Conservation (phyloP, 495 filamentous ascomycete genomes). For the Clohesyomyces aquaticus region DNA sequence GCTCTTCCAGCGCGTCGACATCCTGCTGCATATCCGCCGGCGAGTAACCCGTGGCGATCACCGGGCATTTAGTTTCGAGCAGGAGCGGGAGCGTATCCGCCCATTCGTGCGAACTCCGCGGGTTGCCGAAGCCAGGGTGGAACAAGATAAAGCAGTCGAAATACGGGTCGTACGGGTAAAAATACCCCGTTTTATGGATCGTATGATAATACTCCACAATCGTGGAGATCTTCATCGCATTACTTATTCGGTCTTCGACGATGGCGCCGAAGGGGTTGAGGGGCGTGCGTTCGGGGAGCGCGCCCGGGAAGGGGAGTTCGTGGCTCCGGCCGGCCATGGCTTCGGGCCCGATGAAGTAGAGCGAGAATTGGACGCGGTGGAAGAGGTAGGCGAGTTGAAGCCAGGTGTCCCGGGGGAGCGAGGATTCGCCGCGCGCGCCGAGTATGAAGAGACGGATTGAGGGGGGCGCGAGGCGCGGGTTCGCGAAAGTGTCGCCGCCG, state of each 20-base stretch:
- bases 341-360: constrained; percentile 95
- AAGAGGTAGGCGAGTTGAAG: constrained; percentile 89
- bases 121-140: constrained; percentile 94
- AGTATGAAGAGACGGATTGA: constrained; percentile 91
- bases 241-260: constrained; percentile 82
- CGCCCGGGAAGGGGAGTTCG: constrained; percentile 89
- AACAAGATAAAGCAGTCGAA: constrained; percentile 96
- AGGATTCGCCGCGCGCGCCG: constrained; percentile 94
- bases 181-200: constrained; percentile 83
- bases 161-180: constrained; percentile 94
- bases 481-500: constrained; percentile 72
- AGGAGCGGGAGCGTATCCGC: constrained; percentile 83
- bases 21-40: constrained; percentile 93
- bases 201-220: constrained; percentile 99
- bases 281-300: constrained; percentile 79
- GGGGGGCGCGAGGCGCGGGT: constrained; percentile 79
- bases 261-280: constrained; percentile 89
- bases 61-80: constrained; percentile 91
- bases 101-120: constrained; percentile 91
- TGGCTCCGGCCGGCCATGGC: constrained; percentile 86
- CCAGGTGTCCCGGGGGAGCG: constrained; percentile 91
- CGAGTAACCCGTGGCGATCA: constrained; percentile 93
- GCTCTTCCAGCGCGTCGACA: constrained; percentile 82
- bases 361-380: constrained; percentile 74
- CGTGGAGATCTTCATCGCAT: constrained; percentile 90